A percentile compares a stretch with the other conserved stretches of the same genome.
These are phyloP conservation scores for Saccharomycopsis malanga DNA, from an alignment of 805 yeast species.

Conservation along the genomic window DNA sequence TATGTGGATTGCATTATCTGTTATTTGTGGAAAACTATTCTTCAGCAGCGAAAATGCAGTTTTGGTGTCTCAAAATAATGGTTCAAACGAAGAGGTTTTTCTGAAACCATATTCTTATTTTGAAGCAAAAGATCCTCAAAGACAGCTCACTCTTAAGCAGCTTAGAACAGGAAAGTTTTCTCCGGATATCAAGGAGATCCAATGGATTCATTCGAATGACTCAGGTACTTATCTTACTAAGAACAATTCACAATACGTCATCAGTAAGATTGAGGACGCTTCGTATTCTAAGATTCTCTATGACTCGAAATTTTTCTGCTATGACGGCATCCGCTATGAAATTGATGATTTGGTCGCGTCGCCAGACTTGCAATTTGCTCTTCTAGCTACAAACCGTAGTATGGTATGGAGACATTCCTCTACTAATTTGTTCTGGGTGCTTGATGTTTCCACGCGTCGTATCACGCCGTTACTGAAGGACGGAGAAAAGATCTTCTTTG, in stretches of 20 bases:
- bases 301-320: conserved; percentile 41
- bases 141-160: conserved; percentile 34
- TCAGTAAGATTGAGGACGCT: conserved; percentile 34
- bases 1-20: too few species aligned
- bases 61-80: too few species aligned
- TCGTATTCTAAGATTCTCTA: conserved; percentile 42
- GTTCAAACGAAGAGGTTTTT: too few species aligned
- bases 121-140: neutral
- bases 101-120: conserved; percentile 1
- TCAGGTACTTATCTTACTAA: conserved; percentile 61
- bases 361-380: conserved; percentile 53
- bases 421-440: conserved; percentile 37
- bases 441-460: conserved; percentile 28
- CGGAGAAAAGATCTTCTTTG: conserved; percentile 30
- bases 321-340: conserved; percentile 33
- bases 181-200: conserved; percentile 49
- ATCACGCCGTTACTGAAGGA: conserved; percentile 24
- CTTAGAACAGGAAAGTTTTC: conserved; percentile 50
- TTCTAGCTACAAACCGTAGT: conserved; percentile 53
- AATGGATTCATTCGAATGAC: conserved; percentile 54
- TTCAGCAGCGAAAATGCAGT: too few species aligned
- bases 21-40: too few species aligned
- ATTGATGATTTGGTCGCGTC: conserved; percentile 56
- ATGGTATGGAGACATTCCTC: conserved; percentile 54
- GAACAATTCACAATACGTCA: conserved; percentile 41